Conservation (phyloP, 805 yeast species). For the Debaryomyces prosopidis region DNA sequence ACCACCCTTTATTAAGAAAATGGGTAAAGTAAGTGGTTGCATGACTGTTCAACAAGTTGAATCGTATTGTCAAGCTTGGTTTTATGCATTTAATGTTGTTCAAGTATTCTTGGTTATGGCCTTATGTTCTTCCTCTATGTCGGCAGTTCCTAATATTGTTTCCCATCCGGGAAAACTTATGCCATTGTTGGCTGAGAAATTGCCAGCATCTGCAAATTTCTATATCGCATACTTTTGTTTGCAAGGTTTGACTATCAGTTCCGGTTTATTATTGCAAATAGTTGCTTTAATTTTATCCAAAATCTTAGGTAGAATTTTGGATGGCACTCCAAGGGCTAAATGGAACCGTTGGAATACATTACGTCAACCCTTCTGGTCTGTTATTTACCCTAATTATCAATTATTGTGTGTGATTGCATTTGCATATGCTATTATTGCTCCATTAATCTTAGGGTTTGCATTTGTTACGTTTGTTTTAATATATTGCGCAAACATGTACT, state of each 20-base stretch:
- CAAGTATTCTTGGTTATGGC: slow-evolving; percentile 87
- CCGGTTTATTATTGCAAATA: slow-evolving; percentile 75
- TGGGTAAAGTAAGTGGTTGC: slow-evolving; percentile 75
- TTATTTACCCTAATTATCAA: slow-evolving; percentile 78
- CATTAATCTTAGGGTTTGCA: slow-evolving; percentile 67
- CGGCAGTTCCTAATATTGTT: slow-evolving; percentile 73
- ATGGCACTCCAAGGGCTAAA: slow-evolving; percentile 87
- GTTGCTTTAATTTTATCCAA: slow-evolving; percentile 72
- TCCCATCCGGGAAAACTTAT: slow-evolving; percentile 75
- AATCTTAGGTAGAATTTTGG: slow-evolving; percentile 68
- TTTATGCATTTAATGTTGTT: slow-evolving; percentile 85
- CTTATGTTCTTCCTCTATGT: slow-evolving; percentile 80
- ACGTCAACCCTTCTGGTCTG: slow-evolving; percentile 76
- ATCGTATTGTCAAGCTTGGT: slow-evolving; percentile 83
- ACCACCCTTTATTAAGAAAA: slow-evolving; percentile 62
- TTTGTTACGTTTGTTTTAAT: slow-evolving; percentile 55
- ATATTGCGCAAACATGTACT: slow-evolving; percentile 64
- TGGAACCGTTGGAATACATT: slow-evolving; percentile 75
- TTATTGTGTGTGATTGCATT: slow-evolving; percentile 71
- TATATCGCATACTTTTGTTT: slow-evolving; percentile 80
- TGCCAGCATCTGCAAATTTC: slow-evolving; percentile 91
- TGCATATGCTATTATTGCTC: slow-evolving; percentile 77
- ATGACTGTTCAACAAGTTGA: slow-evolving; percentile 74
- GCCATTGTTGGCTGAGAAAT: slow-evolving; percentile 67
- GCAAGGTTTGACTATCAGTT: slow-evolving; percentile 76